Evolutionary conservation across 352 stramenopile genomes (phyloP), one percentile per base, ranked within the genome.

Genomic region (Phytophthora sojae): DNA sequence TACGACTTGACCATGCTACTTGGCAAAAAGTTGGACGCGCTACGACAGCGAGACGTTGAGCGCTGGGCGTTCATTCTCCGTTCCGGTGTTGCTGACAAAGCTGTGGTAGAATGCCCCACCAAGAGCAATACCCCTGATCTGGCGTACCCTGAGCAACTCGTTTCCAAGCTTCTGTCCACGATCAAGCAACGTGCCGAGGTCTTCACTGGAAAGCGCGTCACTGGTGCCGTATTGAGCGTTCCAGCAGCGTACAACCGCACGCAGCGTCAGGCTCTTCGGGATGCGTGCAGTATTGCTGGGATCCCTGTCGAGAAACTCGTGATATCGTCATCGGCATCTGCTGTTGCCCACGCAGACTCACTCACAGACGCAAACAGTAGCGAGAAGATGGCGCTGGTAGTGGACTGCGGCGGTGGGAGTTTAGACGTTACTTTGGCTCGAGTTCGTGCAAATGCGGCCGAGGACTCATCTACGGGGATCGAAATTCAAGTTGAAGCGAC

Each of bases 201-300:
- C 3, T 73, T 75, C 8, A 70, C 57, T 5, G 37, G 57, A 3
- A 66, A 61, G 14, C 14, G 21, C 2, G 61, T 86, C 17, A 49
- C 65, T 8, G 50, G 64, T 0, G 67, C 64, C 1, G 71, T 79
- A 3, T 32, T 89, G 1, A 81, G 65, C 2, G 59, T 86, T 3
- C 79, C 82, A 30, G 71, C 57, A 0, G 62, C 55, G n/a, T 86
- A 71, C 32, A 88, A 86, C 49, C 79, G 82, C 32, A 83, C 78
- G 3, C 80, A 88, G 32, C 77, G 78, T 2, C 78, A 73, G 32
- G 73, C 77, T n/a, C 45, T 86, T 49, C 68, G 73, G 2, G 69
- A 86, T 23, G 72, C 82, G 11, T 80, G 76, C 35, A 51, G 6
- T 12, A 88, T 88, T 51, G 79, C 80, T 17, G 71, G 69, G 1